These are phyloP conservation scores for Smallanthus sonchifolius DNA, from an alignment of 129 eudicot species.

Conservation along the genomic window DNA sequence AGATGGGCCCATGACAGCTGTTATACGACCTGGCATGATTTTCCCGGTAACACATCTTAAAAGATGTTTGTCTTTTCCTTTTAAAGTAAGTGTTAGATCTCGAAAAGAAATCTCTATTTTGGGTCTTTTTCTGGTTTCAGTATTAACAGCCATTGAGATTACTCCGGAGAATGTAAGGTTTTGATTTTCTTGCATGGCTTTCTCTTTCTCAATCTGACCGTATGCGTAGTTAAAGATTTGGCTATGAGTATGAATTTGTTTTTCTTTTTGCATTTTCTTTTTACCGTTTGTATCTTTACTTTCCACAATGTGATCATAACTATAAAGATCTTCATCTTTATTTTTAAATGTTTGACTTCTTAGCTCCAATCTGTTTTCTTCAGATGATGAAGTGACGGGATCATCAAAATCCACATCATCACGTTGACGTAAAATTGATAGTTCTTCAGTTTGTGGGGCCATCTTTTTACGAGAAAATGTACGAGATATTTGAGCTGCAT, in stretches of 20 bases:
- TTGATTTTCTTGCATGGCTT: slow-evolving; percentile 68
- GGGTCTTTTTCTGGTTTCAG: slow-evolving; percentile 60
- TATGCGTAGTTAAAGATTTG: slow-evolving; percentile 84
- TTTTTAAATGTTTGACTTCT: slow-evolving; percentile 30
- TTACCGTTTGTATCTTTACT: slow-evolving; percentile 24
- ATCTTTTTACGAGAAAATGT: slow-evolving; percentile 53
- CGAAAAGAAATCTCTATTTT: slow-evolving; percentile 66
- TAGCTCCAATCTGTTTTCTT: slow-evolving; percentile 38
- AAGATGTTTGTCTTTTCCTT: slow-evolving; percentile 64
- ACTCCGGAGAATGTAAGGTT: slow-evolving; percentile 80
- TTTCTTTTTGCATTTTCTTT: slow-evolving; percentile 49
- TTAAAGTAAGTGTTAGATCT: slow-evolving; percentile 72
- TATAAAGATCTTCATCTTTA: slow-evolving; percentile 40
- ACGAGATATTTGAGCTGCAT: slow-evolving; percentile 64
- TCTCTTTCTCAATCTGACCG: slow-evolving; percentile 85
- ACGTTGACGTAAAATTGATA: slow-evolving; percentile 35
- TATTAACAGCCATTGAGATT: slow-evolving; percentile 62
- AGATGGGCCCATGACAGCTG: slow-evolving; percentile 97
- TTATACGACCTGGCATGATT: slow-evolving; percentile 73
- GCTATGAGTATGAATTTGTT: slow-evolving; percentile 61
- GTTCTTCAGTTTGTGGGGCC: slow-evolving; percentile 36
- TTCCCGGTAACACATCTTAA: slow-evolving; percentile 76
- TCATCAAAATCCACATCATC: slow-evolving; percentile 29
- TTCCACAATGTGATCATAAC: slow-evolving; percentile 28
- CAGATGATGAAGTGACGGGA: slow-evolving; percentile 18